Conservation (phyloP, 495 filamentous ascomycete species). For the Aspergillus egyptiacus region DNA sequence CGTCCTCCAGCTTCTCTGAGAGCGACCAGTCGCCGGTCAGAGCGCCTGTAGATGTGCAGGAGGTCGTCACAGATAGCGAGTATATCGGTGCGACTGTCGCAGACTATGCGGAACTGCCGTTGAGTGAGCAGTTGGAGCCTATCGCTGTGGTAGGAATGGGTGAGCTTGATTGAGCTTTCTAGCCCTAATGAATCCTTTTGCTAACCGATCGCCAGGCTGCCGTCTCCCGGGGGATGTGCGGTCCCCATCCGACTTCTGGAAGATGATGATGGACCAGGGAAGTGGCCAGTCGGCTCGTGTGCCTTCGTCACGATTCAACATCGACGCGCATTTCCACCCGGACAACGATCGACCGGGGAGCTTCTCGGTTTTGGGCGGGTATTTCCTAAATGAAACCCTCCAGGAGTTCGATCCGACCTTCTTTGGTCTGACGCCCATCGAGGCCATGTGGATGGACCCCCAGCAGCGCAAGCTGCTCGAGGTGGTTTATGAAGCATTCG, state of each 20-base stretch:
- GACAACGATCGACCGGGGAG: background rate
- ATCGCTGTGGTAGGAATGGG: background rate
- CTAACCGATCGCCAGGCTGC: background rate
- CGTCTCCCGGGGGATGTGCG: background rate
- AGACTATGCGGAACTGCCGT: background rate
- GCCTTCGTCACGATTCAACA: background rate
- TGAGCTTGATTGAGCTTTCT: background rate
- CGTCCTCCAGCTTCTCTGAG: too few relatives aligned
- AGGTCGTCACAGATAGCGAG: too few relatives aligned
- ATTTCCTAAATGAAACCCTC: background rate
- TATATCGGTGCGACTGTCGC: too few relatives aligned
- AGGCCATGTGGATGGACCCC: constrained; percentile 31
- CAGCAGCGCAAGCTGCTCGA: constrained; percentile 48
- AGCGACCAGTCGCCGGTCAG: too few relatives aligned
- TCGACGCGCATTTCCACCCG: background rate
- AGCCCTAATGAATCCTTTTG: background rate
- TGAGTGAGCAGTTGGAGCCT: background rate
- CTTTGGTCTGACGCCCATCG: constrained; percentile 9
- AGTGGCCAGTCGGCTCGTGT: background rate
- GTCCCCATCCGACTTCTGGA: background rate
- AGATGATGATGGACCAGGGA: background rate
- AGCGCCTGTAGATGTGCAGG: too few relatives aligned
- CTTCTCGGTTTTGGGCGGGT: background rate
- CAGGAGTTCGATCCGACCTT: constrained; percentile 7
- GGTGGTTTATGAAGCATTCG: constrained; percentile 42